Evolutionary conservation across 768 basidiomycete species (phyloP).

Genomic region (Kwoniella botswanensis): DNA sequence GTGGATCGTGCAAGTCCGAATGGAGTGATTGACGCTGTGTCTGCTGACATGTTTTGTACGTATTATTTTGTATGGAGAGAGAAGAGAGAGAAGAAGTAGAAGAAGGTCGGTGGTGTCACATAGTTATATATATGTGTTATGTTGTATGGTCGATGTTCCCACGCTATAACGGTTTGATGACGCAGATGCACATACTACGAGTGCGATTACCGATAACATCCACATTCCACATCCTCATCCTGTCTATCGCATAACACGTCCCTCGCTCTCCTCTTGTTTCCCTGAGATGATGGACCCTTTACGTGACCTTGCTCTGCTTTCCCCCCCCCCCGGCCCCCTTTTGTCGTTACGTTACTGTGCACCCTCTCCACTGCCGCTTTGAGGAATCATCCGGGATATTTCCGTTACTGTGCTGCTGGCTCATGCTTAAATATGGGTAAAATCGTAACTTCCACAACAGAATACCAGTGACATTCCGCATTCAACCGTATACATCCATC

Average conservation of each 20-base stretch:
- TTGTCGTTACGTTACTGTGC: not conserved
- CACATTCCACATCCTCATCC: not conserved
- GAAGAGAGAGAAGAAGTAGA: not conserved
- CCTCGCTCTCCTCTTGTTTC: not conserved
- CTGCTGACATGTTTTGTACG: constrained; percentile 3
- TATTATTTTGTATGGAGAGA: not conserved
- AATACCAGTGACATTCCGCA: not conserved
- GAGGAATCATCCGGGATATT: not conserved
- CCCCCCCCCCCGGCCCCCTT: not conserved
- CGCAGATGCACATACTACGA: too few relatives aligned
- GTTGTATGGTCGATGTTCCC: not conserved
- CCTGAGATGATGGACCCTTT: not conserved
- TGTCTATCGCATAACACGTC: not conserved
- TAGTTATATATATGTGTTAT: constrained; percentile 10
- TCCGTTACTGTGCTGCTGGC: not conserved
- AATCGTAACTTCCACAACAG: too few relatives aligned
- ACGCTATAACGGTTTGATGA: not conserved
- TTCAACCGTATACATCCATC: constrained; percentile 8
- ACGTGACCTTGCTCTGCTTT: not conserved
- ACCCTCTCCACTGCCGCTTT: not conserved
- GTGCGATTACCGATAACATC: too few relatives aligned
- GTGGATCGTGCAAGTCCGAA: constrained; percentile 48
- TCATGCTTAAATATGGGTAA: too few relatives aligned
- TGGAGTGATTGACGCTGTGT: constrained; percentile 23
- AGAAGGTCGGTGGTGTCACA: not conserved